phyloP scores from a whole-genome alignment of 495 filamentous ascomycete genomes.

The Articulospora tetracladia region DNA sequence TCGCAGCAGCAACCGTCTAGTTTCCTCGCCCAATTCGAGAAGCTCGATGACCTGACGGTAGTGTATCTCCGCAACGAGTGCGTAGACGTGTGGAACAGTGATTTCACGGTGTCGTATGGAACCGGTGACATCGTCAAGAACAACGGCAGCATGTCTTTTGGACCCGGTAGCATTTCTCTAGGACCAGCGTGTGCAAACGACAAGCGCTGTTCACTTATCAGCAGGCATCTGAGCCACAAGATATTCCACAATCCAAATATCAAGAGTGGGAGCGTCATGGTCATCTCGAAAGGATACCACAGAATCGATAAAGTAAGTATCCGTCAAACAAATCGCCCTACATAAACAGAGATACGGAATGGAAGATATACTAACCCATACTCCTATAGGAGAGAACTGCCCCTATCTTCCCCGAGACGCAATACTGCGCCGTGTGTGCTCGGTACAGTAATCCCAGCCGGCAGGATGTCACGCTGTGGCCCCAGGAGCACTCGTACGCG shows the following conservation, averaged over 20 bases:
- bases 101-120: not conserved
- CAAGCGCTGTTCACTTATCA: not conserved
- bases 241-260: not conserved
- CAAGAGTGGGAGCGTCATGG: not conserved
- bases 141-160: not conserved
- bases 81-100: not conserved
- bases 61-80: not conserved
- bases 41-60: not conserved
- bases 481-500: not conserved
- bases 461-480: not conserved
- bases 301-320: not conserved
- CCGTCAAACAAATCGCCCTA: no score
- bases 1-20: not conserved
- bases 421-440: not conserved
- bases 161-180: not conserved
- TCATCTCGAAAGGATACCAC: not conserved
- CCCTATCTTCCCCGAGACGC: not conserved
- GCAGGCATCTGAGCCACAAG: not conserved
- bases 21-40: not conserved
- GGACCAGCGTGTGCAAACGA: not conserved
- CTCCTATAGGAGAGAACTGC: not conserved
- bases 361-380: no score
- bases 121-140: not conserved
- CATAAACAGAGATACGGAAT: no score
- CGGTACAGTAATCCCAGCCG: not conserved